These are phyloP conservation scores for Apostasia ramifera DNA, from an alignment of 106 monocot genomes.

Conservation along the genomic window DNA sequence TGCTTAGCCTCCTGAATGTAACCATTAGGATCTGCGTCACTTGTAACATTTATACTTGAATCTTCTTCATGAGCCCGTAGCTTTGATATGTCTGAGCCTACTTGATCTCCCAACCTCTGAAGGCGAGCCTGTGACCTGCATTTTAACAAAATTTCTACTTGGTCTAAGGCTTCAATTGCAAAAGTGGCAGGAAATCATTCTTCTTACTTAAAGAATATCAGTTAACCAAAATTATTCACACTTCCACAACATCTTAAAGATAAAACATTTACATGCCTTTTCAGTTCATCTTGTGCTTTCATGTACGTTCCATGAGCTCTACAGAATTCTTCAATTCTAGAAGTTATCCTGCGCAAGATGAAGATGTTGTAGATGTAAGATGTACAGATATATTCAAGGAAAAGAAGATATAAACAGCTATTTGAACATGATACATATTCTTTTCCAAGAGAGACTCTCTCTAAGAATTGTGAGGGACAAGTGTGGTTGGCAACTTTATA, in stretches of 20 bases:
- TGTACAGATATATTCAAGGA: background rate
- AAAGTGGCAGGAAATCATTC: background rate
- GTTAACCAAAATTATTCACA: background rate
- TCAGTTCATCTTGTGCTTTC: conserved; percentile 56
- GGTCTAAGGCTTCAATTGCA: background rate
- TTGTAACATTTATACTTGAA: conserved; percentile 36
- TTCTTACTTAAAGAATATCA: background rate
- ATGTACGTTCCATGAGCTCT: conserved; percentile 51
- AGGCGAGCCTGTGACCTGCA: conserved; percentile 47
- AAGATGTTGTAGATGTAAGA: background rate
- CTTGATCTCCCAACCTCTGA: conserved; percentile 30
- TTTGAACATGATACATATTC: background rate
- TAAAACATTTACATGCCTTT: conserved; percentile 21
- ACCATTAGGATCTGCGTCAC: conserved; percentile 31
- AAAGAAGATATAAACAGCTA: background rate
- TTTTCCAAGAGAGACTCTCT: no score
- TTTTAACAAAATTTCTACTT: conserved; percentile 1
- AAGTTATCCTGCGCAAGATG: conserved; percentile 32
- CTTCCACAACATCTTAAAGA: background rate
- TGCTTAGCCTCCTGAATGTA: conserved; percentile 19
- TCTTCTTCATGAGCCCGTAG: conserved; percentile 37
- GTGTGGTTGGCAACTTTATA: no score
- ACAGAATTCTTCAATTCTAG: conserved; percentile 43
- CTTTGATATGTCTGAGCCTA: conserved; percentile 37
- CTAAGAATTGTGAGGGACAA: no score